These are phyloP conservation scores for Leishmania braziliensis DNA, from an alignment of 208 protist genomes.

Conservation along the genomic window DNA sequence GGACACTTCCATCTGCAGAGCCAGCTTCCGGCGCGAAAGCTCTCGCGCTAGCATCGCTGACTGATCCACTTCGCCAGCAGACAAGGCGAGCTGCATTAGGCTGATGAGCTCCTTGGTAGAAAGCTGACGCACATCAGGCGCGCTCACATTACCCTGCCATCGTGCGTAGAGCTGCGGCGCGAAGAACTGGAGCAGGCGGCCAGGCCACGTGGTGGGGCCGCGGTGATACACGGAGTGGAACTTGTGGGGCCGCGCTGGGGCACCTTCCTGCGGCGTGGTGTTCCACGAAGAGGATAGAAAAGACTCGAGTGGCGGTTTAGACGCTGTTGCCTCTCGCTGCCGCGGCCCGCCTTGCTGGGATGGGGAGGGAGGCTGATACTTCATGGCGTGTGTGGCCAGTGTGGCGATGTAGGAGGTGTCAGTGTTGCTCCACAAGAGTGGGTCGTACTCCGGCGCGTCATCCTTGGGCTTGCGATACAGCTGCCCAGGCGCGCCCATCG, in stretches of 20 bases:
- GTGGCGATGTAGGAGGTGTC: conserved; percentile 66
- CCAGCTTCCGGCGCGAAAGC: conserved; percentile 56
- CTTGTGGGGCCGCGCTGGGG: conserved; percentile 2
- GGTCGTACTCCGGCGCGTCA: conserved; percentile 70
- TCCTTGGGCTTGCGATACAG: conserved; percentile 45
- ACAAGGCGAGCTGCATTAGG: conserved; percentile 74
- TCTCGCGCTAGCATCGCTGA: conserved; percentile 70
- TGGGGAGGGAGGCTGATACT: conserved; percentile 1
- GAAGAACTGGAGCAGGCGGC: conserved; percentile 31
- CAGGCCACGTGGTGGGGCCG: conserved; percentile 13
- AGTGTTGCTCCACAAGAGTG: conserved; percentile 50
- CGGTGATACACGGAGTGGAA: conserved; percentile 38
- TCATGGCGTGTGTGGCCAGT: conserved; percentile 37
- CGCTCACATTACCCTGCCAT: conserved; percentile 29
- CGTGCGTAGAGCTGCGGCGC: conserved; percentile 44
- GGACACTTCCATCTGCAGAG: conserved; percentile 25
- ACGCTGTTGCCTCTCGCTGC: background rate
- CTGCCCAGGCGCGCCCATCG: background rate
- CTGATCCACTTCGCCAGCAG: conserved; percentile 58
- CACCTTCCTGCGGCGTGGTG: background rate
- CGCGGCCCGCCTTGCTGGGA: background rate
- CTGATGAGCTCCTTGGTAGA: conserved; percentile 58
- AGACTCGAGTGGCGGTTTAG: background rate
- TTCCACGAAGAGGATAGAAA: conserved; percentile 29
- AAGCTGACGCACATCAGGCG: conserved; percentile 28